Conservation (phyloP, 805 yeast genomes). For the Saccharomycopsis sp. region DNA sequence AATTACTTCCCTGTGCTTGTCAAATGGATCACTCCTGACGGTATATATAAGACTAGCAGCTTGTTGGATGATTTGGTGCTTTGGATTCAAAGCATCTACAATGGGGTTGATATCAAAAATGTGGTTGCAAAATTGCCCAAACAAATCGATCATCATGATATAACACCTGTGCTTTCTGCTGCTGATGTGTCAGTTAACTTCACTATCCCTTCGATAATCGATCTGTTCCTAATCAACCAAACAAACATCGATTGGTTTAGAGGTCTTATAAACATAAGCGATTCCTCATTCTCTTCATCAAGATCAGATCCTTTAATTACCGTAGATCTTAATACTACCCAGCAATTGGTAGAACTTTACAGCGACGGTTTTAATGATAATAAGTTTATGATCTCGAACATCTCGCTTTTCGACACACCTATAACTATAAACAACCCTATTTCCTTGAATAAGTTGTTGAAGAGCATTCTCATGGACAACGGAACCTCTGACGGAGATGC, state of each 20-base stretch:
- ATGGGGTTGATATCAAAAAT: neutral
- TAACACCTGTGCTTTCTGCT: neutral
- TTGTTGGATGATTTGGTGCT: neutral
- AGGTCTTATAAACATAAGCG: neutral
- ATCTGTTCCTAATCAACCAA: neutral
- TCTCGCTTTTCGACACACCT: neutral
- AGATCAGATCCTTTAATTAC: neutral
- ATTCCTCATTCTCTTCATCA: neutral
- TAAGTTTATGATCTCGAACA: neutral
- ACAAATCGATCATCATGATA: constrained; percentile 1
- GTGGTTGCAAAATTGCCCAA: constrained; percentile 8
- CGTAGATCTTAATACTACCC: neutral
- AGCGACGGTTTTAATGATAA: neutral
- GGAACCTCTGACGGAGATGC: neutral
- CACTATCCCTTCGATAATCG: constrained; percentile 2
- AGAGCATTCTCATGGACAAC: neutral
- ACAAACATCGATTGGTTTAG: neutral
- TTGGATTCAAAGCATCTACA: neutral
- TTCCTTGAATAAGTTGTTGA: neutral
- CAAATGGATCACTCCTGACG: neutral
- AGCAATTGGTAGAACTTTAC: neutral
- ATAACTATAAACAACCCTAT: neutral
- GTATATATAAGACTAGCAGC: neutral
- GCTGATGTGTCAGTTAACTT: constrained; percentile 3
- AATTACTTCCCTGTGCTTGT: constrained; percentile 4